phyloP scores from a whole-genome alignment of 2,329 filamentous ascomycete species.

The Fusarium sp. region DNA sequence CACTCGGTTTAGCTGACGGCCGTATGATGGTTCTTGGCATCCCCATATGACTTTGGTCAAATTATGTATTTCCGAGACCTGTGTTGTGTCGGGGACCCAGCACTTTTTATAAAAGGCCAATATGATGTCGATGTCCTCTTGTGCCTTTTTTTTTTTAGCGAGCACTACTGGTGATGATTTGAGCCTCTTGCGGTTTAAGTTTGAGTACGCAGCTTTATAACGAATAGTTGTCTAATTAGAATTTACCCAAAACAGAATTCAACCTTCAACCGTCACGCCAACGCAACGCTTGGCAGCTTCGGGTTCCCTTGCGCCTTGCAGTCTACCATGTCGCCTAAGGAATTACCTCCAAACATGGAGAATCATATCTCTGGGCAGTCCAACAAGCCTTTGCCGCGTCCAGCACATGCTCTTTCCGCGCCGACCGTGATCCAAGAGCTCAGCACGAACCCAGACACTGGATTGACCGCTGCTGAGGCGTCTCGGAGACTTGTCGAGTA shows the following conservation, averaged over 20 bases:
- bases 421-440: slow-evolving; percentile 66
- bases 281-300: not conserved
- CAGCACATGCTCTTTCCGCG: slow-evolving; percentile 71
- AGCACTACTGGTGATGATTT: not conserved
- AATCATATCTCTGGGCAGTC: slow-evolving; percentile 54
- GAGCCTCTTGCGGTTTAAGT: not conserved
- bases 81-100: not conserved
- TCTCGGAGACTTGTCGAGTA: slow-evolving; percentile 64
- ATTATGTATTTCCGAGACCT: not conserved
- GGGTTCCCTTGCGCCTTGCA: not conserved
- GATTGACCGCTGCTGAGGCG: slow-evolving; percentile 66
- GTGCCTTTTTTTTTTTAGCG: no score
- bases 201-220: not conserved
- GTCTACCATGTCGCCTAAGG: slow-evolving; percentile 1
- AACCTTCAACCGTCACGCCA: not conserved
- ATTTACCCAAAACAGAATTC: not conserved
- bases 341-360: slow-evolving; percentile 1
- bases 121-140: not conserved
- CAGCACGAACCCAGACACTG: slow-evolving; percentile 65
- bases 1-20: slow-evolving; percentile 7
- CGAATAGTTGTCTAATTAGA: not conserved
- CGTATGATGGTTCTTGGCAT: slow-evolving; percentile 12
- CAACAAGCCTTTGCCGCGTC: slow-evolving; percentile 65
- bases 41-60: not conserved
- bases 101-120: not conserved